Percentiles rank a stretch among this genome's conserved stretches.
Evolutionary conservation across 305 asterid genomes (phyloP).

Genomic region (Fraxinus nigra): DNA sequence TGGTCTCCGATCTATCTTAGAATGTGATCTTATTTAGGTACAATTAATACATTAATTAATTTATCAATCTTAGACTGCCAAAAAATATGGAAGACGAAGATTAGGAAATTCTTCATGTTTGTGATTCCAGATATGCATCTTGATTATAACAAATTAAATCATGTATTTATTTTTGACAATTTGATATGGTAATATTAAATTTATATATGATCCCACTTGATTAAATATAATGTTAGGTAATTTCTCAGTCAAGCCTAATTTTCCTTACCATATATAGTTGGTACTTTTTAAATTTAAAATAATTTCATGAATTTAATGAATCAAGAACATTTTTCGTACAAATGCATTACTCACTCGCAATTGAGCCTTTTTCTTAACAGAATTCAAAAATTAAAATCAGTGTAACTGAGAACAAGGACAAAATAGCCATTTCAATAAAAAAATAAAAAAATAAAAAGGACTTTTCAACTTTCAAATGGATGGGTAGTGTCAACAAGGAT

Average conservation of each 20-base stretch:
- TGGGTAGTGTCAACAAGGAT: not conserved
- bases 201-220: not conserved
- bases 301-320: not conserved
- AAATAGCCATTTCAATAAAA: not conserved
- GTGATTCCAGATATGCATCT: not conserved
- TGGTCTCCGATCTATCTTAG: not conserved
- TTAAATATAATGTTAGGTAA: not conserved
- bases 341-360: not conserved
- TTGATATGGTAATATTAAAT: not conserved
- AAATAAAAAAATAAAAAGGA: not conserved
- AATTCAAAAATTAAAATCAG: not conserved
- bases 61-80: constrained; percentile 2
- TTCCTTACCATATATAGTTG: not conserved
- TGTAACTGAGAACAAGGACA: not conserved
- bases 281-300: not conserved
- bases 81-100: not conserved
- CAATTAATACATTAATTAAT: not conserved
- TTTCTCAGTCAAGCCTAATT: not conserved
- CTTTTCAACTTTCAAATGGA: not conserved
- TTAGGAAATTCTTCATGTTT: not conserved
- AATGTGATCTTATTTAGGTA: not conserved
- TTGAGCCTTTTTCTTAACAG: not conserved
- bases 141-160: not conserved
- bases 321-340: not conserved
- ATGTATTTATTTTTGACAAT: not conserved